These are phyloP conservation scores for Tanacetum coccineum DNA, from an alignment of 129 eudicot species.

Conservation along the genomic window DNA sequence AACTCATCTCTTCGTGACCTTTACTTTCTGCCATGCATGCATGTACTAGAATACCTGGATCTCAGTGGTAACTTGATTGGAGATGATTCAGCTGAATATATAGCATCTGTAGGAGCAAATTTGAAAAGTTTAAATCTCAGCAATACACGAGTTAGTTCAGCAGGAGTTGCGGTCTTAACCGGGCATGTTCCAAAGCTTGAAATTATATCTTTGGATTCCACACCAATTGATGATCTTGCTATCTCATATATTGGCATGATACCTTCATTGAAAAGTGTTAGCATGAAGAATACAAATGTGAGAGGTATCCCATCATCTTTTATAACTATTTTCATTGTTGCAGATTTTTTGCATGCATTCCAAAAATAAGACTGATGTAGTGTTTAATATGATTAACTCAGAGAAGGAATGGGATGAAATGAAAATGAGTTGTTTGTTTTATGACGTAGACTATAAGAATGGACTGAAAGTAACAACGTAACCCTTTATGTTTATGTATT, in stretches of 20 bases:
- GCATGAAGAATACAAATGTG: constrained; percentile 55
- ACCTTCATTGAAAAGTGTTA: constrained; percentile 61
- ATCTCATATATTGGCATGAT: constrained; percentile 62
- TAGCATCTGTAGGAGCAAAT: constrained; percentile 57
- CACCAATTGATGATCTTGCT: constrained; percentile 65
- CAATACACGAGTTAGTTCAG: constrained; percentile 67
- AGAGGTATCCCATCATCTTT: constrained; percentile 50
- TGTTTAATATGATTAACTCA: background rate
- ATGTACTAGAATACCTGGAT: constrained; percentile 54
- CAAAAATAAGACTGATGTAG: background rate
- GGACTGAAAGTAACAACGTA: background rate
- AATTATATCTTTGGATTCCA: constrained; percentile 50
- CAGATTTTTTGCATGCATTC: constrained; percentile 7
- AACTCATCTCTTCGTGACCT: constrained; percentile 47
- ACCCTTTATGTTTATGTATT: background rate
- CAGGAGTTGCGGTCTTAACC: constrained; percentile 60
- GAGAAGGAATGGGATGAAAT: background rate
- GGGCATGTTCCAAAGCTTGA: constrained; percentile 79
- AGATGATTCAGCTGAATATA: constrained; percentile 51
- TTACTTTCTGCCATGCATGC: constrained; percentile 49
- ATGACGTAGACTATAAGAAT: background rate
- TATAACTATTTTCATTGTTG: background rate
- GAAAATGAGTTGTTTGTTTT: background rate
- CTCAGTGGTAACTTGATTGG: constrained; percentile 47
- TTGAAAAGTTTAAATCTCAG: constrained; percentile 58